Percentiles rank a stretch among this genome's conserved stretches.
phyloP scores from a whole-genome alignment of 805 yeast species.

The Candida nitratophila region DNA sequence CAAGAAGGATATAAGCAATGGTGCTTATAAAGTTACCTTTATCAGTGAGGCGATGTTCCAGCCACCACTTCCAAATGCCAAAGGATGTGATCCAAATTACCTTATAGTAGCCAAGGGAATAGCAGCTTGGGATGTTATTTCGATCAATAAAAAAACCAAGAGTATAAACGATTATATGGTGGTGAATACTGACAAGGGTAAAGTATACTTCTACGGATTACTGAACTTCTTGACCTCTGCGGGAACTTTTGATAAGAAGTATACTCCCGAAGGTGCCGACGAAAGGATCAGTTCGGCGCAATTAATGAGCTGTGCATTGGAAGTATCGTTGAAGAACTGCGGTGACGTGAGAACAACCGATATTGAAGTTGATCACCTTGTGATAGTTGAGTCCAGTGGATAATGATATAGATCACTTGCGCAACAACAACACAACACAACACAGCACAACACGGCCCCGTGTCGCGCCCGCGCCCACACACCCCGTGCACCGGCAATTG shows the following conservation, averaged over 20 bases:
- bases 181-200: background rate
- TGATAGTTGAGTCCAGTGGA: too few relatives aligned
- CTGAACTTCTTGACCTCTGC: background rate
- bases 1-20: background rate
- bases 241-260: background rate
- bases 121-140: slow-evolving; percentile 1
- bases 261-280: background rate
- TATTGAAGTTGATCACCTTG: too few relatives aligned
- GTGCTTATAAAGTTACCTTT: background rate
- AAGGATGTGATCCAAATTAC: background rate
- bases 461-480: background rate
- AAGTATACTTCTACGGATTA: background rate
- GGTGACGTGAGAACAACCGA: too few relatives aligned
- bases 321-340: background rate
- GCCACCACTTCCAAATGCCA: too few relatives aligned
- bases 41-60: background rate
- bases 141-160: background rate
- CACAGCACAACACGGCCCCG: background rate
- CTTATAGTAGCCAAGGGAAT: background rate
- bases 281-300: background rate
- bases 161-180: background rate
- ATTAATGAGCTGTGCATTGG: background rate
- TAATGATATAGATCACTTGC: too few relatives aligned
- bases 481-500: background rate
- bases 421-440: too few relatives aligned